A percentile compares a stretch with the other conserved stretches of the same genome.
These are phyloP conservation scores for Mycena rebaudengoi DNA, from an alignment of 768 basidiomycete species.

Conservation along the genomic window DNA sequence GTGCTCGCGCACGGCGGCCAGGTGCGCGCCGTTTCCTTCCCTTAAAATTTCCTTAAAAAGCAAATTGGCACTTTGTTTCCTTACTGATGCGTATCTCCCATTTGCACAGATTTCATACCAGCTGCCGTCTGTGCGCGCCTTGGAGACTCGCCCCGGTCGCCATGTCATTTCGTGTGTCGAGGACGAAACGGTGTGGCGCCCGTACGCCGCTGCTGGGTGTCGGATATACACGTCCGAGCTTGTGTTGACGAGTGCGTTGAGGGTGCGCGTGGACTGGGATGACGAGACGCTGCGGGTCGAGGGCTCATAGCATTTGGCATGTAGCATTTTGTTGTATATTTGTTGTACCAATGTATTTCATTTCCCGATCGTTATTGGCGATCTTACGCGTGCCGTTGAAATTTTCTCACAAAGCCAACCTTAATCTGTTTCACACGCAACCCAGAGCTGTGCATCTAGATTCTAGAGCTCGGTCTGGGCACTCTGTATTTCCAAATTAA, in stretches of 20 bases:
- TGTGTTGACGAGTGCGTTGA: constrained; percentile 68
- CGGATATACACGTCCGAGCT: constrained; percentile 77
- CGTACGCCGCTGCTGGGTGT: constrained; percentile 58
- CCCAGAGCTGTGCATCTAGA: too few species aligned
- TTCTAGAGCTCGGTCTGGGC: too few species aligned
- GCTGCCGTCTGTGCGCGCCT: constrained; percentile 60
- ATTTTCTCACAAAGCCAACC: background rate
- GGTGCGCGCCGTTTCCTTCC: constrained; percentile 51
- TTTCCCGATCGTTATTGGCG: background rate
- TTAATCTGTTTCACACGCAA: too few species aligned
- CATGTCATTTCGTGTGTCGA: constrained; percentile 73
- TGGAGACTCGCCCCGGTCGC: constrained; percentile 58
- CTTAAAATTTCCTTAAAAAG: background rate
- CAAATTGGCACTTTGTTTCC: background rate
- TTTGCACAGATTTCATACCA: constrained; percentile 52
- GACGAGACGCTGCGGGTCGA: constrained; percentile 26
- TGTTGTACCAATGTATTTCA: background rate
- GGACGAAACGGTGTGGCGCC: constrained; percentile 77
- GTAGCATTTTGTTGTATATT: too few species aligned
- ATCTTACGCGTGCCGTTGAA: background rate
- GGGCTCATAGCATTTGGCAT: too few species aligned
- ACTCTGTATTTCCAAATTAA: constrained; percentile 4
- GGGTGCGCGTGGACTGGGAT: constrained; percentile 75
- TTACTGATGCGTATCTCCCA: background rate
- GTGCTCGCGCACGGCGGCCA: constrained; percentile 76